Evolutionary conservation across 2,329 filamentous ascomycete species (phyloP), one percentile per base, ranked within the genome.

Genomic region (Fusarium nisikadoi): DNA sequence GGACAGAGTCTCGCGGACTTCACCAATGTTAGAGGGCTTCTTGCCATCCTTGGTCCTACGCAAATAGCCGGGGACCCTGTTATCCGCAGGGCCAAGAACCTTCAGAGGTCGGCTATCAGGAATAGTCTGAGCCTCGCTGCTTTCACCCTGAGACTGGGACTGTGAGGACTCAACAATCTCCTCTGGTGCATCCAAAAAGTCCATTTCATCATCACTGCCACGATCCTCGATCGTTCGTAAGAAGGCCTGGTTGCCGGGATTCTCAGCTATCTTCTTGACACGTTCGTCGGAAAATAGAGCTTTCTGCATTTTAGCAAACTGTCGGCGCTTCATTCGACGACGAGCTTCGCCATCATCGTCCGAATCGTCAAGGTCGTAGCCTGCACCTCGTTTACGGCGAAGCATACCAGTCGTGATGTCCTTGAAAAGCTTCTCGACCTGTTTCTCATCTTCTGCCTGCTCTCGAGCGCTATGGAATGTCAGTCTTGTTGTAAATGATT

Each of bases 301-400:
- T 80, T 94, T 94, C 62, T 94, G 92, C 92, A 97, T 97, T 83
- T 94, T 93, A 39, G 93, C 93, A 81, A 97, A 97, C 78, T 98
- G 94, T 42, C 91, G 88, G 57, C 94, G 92, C 85, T 97, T 97
- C 85, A 92, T 90, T 55, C 94, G 90, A 49, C 93, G 90, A 47
- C 90, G 89, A 35, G 92, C 89, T 76, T 95, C 93, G 23, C 92
- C 90, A 71, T 93, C 94, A 75, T 98, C 95, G 73, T 98, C 95
- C 5, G 94, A 95, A 80, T 98, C 96, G 9, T 94, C 95, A 27
- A 97, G 88, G 75, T 95, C 93, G 70, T 95, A 91, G 75, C 95
- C 93, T 79, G 93, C 88, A 70, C 92, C 93, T 78, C 93, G 91
- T 80, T 97, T 95, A 69, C 94, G 92, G 16, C 95, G 92, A 54